A percentile compares a stretch with the other conserved stretches of the same genome.
These are phyloP conservation scores for Populus pruinosa DNA, from an alignment of 345 rosid genomes.

Conservation along the genomic window DNA sequence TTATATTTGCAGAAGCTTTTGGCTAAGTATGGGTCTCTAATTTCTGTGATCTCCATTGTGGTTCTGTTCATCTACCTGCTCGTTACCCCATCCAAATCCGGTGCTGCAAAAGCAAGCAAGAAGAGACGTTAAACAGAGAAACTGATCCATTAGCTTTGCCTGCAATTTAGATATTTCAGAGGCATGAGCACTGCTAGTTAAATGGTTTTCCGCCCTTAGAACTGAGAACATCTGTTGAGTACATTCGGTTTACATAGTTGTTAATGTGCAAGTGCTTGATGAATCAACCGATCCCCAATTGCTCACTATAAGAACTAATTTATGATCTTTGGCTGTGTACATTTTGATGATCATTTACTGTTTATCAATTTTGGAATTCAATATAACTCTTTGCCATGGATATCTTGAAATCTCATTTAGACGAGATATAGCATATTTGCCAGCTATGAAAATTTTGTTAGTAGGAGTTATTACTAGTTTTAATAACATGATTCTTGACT, in stretches of 20 bases:
- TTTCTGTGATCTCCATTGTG: conserved; percentile 73
- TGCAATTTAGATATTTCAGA: not conserved
- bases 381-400: not conserved
- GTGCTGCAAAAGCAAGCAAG: conserved; percentile 66
- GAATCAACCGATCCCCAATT: conserved; percentile 2
- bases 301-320: not conserved
- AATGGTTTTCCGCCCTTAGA: not conserved
- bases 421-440: no score
- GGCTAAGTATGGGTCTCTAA: conserved; percentile 74
- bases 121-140: conserved; percentile 58
- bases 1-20: conserved; percentile 63
- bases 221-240: conserved; percentile 6
- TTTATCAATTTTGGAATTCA: conserved; percentile 12
- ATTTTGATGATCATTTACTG: conserved; percentile 4
- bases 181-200: conserved; percentile 1
- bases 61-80: conserved; percentile 68
- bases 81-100: conserved; percentile 62
- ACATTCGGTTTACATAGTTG: not conserved
- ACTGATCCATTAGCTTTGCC: not conserved
- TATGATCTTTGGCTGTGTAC: not conserved
- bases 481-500: no score
- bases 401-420: not conserved
- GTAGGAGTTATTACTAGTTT: no score
- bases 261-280: not conserved
- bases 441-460: no score